Percentiles rank a stretch among this genome's conserved stretches.
These are phyloP conservation scores for Ogataea philodendri DNA, from an alignment of 805 yeast genomes.

Conservation along the genomic window DNA sequence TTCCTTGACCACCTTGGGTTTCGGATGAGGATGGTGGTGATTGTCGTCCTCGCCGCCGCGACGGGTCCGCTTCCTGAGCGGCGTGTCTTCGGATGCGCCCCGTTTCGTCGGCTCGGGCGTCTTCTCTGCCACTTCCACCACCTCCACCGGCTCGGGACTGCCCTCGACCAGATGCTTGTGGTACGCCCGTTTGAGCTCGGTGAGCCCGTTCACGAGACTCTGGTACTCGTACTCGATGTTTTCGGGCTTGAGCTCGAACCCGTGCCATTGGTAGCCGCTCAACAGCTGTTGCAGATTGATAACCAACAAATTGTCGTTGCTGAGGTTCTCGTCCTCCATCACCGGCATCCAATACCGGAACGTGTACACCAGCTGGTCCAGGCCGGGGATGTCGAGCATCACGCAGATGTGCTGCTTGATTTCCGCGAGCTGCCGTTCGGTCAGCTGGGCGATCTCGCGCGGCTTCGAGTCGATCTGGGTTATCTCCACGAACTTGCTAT, in stretches of 20 bases:
- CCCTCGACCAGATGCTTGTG: slow-evolving; percentile 8
- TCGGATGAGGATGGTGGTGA: no score
- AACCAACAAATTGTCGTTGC: slow-evolving; percentile 19
- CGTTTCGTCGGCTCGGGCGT: slow-evolving; percentile 7
- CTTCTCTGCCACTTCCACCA: slow-evolving; percentile 3
- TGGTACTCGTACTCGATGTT: slow-evolving; percentile 8
- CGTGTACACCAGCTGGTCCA: slow-evolving; percentile 15
- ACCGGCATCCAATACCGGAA: slow-evolving; percentile 24
- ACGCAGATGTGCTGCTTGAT: slow-evolving; percentile 16
- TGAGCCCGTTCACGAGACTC: slow-evolving; percentile 1
- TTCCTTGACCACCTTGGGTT: slow-evolving; percentile 10
- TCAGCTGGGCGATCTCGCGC: slow-evolving; percentile 17
- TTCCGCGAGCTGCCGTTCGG: slow-evolving; percentile 16
- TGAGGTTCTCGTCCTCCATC: slow-evolving; percentile 24
- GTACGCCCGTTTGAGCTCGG: slow-evolving; percentile 7
- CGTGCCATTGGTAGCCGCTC: slow-evolving; percentile 23
- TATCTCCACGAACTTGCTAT: slow-evolving; percentile 18
- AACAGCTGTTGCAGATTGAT: slow-evolving; percentile 19
- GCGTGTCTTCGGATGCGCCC: slow-evolving; percentile 4
- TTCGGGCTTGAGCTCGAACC: slow-evolving; percentile 20
- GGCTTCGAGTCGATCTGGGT: slow-evolving; percentile 27
- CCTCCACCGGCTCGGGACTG: slow-evolving; percentile 12
- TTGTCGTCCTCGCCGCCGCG: slow-evolving; percentile 9
- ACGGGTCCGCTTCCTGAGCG: slow-evolving; percentile 10
- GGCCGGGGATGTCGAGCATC: slow-evolving; percentile 16